phyloP scores from a whole-genome alignment of 2,329 filamentous ascomycete species.

The Aureobasidium leucospermi region DNA sequence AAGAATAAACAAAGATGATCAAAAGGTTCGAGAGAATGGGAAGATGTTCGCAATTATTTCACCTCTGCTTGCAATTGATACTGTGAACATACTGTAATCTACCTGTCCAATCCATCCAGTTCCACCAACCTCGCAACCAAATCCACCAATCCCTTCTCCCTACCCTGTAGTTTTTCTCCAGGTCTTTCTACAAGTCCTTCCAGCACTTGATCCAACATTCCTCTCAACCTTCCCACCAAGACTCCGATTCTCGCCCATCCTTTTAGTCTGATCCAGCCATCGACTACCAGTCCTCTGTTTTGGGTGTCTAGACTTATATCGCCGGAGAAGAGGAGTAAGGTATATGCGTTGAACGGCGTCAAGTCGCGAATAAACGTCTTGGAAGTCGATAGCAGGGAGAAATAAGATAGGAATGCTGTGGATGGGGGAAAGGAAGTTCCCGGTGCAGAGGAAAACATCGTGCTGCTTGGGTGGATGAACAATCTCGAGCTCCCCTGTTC shows the following conservation, averaged over 20 bases:
- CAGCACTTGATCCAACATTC: slow-evolving; percentile 80
- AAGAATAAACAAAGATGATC: too few relatives aligned
- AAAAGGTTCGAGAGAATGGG: too few relatives aligned
- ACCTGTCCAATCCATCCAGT: slow-evolving; percentile 59
- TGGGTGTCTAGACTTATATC: slow-evolving; percentile 78
- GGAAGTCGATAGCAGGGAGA: slow-evolving; percentile 81
- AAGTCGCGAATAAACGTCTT: slow-evolving; percentile 90
- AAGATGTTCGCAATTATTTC: too few relatives aligned
- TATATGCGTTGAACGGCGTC: slow-evolving; percentile 88
- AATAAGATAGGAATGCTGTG: slow-evolving; percentile 78
- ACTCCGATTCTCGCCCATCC: slow-evolving; percentile 96
- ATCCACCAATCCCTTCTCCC: slow-evolving; percentile 57
- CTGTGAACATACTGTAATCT: background rate
- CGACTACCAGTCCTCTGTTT: slow-evolving; percentile 78
- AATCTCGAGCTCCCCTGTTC: slow-evolving; percentile 47
- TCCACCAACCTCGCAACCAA: slow-evolving; percentile 77
- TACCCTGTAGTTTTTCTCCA: slow-evolving; percentile 33
- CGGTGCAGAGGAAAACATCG: slow-evolving; percentile 69
- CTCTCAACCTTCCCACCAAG: slow-evolving; percentile 70
- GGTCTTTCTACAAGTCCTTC: slow-evolving; percentile 74
- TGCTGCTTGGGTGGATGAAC: slow-evolving; percentile 86
- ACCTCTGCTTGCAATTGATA: too few relatives aligned
- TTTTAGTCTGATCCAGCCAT: slow-evolving; percentile 78
- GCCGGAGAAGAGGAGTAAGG: slow-evolving; percentile 80
- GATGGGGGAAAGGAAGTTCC: slow-evolving; percentile 57